A percentile compares a stretch with the other conserved stretches of the same genome.
phyloP scores from a whole-genome alignment of 495 filamentous ascomycete genomes.

The Aspergillus baeticus region DNA sequence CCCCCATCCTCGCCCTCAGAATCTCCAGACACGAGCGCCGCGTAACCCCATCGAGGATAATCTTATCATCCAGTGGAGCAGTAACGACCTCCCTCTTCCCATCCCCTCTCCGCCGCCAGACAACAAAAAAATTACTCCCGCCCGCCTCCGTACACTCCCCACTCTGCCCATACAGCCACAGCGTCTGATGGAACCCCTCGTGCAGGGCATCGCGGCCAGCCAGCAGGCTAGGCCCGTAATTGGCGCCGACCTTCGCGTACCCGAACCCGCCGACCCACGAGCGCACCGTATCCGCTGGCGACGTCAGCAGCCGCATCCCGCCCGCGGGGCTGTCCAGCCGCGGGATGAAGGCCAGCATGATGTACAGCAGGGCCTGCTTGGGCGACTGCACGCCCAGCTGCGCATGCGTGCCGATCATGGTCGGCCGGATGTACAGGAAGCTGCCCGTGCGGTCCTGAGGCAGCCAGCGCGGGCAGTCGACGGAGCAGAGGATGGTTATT shows the following conservation, averaged over 20 bases:
- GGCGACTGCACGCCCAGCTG: slow-evolving; percentile 70
- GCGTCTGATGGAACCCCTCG: slow-evolving; percentile 24
- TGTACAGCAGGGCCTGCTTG: slow-evolving; percentile 69
- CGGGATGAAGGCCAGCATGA: slow-evolving; percentile 43
- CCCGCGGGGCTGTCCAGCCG: slow-evolving; percentile 1
- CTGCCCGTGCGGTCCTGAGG: not conserved
- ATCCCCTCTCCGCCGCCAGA: slow-evolving; percentile 60
- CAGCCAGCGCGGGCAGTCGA: slow-evolving; percentile 5
- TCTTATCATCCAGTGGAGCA: slow-evolving; percentile 74
- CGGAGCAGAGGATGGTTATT: not conserved
- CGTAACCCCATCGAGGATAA: slow-evolving; percentile 81
- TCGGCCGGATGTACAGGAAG: slow-evolving; percentile 67
- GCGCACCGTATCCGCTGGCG: slow-evolving; percentile 12
- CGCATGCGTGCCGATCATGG: slow-evolving; percentile 69
- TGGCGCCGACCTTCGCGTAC: slow-evolving; percentile 29
- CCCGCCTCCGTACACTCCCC: slow-evolving; percentile 87
- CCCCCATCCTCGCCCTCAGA: slow-evolving; percentile 62
- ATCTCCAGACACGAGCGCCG: slow-evolving; percentile 71
- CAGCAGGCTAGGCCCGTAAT: slow-evolving; percentile 27
- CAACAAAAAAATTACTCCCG: slow-evolving; percentile 86
- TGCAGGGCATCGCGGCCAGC: slow-evolving; percentile 16
- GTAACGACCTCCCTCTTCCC: slow-evolving; percentile 72
- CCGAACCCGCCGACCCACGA: slow-evolving; percentile 31
- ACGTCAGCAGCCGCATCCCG: slow-evolving; percentile 8
- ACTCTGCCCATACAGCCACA: slow-evolving; percentile 52